A percentile compares a stretch with the other conserved stretches of the same genome.
phyloP scores from a whole-genome alignment of 225 moss, liverwort and hornwort species.

The Pseudoscleropodium purum region DNA sequence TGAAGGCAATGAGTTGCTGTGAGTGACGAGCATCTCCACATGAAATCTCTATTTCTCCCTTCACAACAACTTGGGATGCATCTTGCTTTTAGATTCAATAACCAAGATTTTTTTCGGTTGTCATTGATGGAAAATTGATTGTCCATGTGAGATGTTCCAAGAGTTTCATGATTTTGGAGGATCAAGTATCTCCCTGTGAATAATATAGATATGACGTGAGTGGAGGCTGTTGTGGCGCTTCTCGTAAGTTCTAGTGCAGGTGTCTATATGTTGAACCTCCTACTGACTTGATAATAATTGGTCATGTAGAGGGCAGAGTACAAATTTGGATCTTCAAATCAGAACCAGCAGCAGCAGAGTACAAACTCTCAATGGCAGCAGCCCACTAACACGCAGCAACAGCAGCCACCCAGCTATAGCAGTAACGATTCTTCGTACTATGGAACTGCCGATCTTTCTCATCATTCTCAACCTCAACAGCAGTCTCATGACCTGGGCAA shows the following conservation, averaged over 20 bases:
- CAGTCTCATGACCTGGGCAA: conserved; percentile 63
- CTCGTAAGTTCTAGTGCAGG: not conserved
- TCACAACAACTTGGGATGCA: not conserved
- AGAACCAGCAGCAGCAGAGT: conserved; percentile 70
- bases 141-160: not conserved
- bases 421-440: conserved; percentile 62
- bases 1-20: not conserved
- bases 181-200: not conserved
- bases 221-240: not conserved
- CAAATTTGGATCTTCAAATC: conserved; percentile 37
- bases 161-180: not conserved
- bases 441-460: conserved; percentile 63
- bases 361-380: conserved; percentile 71
- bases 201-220: not conserved
- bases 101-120: not conserved
- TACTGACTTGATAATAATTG: not conserved
- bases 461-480: conserved; percentile 83
- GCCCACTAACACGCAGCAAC: conserved; percentile 56
- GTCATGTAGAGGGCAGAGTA: conserved; percentile 63
- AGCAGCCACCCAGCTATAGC: conserved; percentile 47
- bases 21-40: not conserved
- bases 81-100: not conserved
- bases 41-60: not conserved
- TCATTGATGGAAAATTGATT: not conserved
- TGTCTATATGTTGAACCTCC: not conserved